Evolutionary conservation across 2,329 filamentous ascomycete species (phyloP).

Genomic region (Colletotrichum siamense): DNA sequence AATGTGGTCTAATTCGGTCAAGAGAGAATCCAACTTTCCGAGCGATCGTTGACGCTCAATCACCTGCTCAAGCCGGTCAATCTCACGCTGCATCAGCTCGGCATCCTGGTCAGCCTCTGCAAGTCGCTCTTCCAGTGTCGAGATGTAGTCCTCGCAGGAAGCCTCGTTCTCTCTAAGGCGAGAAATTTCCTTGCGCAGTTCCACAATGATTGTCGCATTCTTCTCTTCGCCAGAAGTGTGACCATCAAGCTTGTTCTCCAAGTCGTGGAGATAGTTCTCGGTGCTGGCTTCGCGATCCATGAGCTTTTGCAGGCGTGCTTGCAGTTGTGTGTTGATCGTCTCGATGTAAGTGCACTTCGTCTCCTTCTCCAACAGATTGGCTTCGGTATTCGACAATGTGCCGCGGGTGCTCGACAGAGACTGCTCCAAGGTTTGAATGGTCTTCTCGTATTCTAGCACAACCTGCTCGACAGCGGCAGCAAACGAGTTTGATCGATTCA

Average conservation of each 20-base stretch:
- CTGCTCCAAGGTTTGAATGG: conserved; percentile 90
- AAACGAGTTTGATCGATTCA: conserved; percentile 95
- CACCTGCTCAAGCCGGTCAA: conserved; percentile 92
- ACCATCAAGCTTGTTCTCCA: conserved; percentile 89
- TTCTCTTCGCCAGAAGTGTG: conserved; percentile 93
- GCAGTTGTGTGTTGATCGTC: conserved; percentile 88
- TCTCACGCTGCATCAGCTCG: conserved; percentile 95
- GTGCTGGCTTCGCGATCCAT: conserved; percentile 91
- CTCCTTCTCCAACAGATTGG: conserved; percentile 87
- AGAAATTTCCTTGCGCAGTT: conserved; percentile 89
- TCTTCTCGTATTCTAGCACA: conserved; percentile 97
- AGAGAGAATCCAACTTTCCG: conserved; percentile 89
- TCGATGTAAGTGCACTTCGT: conserved; percentile 93
- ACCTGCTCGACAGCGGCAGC: conserved; percentile 96
- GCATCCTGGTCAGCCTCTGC: conserved; percentile 96
- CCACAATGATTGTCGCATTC: conserved; percentile 82
- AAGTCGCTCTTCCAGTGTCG: conserved; percentile 91
- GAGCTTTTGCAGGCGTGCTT: conserved; percentile 88
- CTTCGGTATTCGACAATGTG: conserved; percentile 84
- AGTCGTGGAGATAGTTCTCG: conserved; percentile 89
- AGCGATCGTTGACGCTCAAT: conserved; percentile 94
- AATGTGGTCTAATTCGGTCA: conserved; percentile 87
- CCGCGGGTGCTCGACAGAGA: conserved; percentile 88
- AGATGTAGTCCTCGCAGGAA: conserved; percentile 94
- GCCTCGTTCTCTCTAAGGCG: conserved; percentile 89